Conservation (phyloP, 164 flowering plant genomes). For the Nelumbo lutea region DNA sequence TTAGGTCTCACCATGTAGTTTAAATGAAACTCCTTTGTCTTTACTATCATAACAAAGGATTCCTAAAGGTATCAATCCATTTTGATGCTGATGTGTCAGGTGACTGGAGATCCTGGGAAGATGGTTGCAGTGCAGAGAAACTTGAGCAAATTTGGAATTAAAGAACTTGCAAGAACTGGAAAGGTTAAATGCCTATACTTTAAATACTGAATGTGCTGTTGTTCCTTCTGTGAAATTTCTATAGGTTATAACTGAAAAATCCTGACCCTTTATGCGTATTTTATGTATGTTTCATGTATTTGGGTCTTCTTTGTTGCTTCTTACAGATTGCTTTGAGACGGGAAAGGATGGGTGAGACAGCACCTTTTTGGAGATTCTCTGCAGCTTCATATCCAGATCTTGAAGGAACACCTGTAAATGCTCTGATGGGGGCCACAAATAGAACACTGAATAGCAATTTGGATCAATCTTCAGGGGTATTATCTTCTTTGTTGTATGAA, state of each 20-base stretch:
- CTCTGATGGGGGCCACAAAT: constrained; percentile 18
- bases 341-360: constrained; percentile 84
- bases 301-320: constrained; percentile 9
- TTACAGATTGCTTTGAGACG: constrained; percentile 85
- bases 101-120: constrained; percentile 99
- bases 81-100: constrained; percentile 35
- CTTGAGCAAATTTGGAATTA: constrained; percentile 79
- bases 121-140: constrained; percentile 75
- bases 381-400: constrained; percentile 98
- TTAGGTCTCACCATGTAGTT: too few species aligned
- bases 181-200: constrained; percentile 45
- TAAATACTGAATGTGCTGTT: not conserved
- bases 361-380: constrained; percentile 97
- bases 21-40: too few species aligned
- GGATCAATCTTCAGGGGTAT: constrained; percentile 49
- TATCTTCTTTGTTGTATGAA: not conserved
- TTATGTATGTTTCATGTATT: not conserved
- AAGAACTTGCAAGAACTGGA: constrained; percentile 90
- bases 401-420: constrained; percentile 32
- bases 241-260: not conserved
- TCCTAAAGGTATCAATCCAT: not conserved
- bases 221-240: not conserved
- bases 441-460: constrained; percentile 16
- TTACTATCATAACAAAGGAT: too few species aligned
- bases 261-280: not conserved